These are phyloP conservation scores for Solanum ossicruentum DNA, from an alignment of 257 asterid genomes.

Conservation along the genomic window DNA sequence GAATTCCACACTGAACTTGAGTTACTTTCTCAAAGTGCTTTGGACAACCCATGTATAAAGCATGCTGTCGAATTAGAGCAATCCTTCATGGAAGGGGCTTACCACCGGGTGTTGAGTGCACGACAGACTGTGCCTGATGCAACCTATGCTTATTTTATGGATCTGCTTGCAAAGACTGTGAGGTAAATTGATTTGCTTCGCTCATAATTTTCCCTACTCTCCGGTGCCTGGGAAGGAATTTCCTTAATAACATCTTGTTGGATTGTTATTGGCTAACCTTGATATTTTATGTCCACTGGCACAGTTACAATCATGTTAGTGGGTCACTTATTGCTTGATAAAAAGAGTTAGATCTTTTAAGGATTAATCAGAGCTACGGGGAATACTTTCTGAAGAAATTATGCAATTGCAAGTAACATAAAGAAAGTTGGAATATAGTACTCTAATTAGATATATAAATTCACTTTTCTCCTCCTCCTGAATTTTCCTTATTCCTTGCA, in stretches of 20 bases:
- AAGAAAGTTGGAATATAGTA: background rate
- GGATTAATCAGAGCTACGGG: background rate
- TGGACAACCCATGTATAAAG: slow-evolving; percentile 83
- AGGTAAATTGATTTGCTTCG: slow-evolving; percentile 24
- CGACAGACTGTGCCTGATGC: slow-evolving; percentile 90
- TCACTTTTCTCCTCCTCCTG: background rate
- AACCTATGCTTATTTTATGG: slow-evolving; percentile 89
- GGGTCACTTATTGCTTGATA: background rate
- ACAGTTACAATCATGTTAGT: background rate
- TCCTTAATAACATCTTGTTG: background rate
- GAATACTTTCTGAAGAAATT: background rate
- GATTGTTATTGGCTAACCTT: background rate
- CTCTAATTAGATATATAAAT: background rate
- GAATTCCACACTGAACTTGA: slow-evolving; percentile 96
- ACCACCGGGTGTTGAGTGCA: slow-evolving; percentile 82
- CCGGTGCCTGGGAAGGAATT: background rate
- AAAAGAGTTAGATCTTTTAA: background rate
- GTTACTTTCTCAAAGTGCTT: slow-evolving; percentile 60
- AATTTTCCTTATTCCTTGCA: background rate
- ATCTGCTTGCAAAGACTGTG: slow-evolving; percentile 86
- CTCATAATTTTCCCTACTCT: background rate
- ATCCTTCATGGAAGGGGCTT: slow-evolving; percentile 98
- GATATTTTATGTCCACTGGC: background rate
- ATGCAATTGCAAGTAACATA: background rate
- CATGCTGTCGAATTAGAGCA: slow-evolving; percentile 97